These are phyloP conservation scores for Mortierella alpina DNA, from an alignment of 192 early-diverging fungal species.

Conservation along the genomic window DNA sequence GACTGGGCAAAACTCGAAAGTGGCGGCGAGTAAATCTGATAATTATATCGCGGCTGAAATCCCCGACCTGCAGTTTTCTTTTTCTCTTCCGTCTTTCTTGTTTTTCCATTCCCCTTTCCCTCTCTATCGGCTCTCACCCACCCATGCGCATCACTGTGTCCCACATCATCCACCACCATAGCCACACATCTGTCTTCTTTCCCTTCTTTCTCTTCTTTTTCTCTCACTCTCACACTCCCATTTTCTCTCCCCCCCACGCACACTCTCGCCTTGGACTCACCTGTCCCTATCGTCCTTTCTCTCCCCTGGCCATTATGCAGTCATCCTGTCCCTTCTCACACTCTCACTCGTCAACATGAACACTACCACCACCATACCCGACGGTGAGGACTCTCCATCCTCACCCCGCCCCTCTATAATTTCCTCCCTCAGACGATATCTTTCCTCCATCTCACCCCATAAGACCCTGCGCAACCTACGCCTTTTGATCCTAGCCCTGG, in stretches of 20 bases:
- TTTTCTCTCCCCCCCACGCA: background rate
- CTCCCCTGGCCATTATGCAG: background rate
- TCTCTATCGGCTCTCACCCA: too few species aligned
- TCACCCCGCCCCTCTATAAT: background rate
- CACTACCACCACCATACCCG: background rate
- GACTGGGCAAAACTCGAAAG: too few species aligned
- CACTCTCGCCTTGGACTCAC: background rate
- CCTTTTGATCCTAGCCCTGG: conserved; percentile 17
- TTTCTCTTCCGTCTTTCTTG: too few species aligned
- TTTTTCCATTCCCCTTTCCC: too few species aligned
- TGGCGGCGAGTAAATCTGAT: too few species aligned
- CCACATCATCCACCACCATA: too few species aligned
- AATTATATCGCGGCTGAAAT: too few species aligned
- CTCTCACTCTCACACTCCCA: background rate
- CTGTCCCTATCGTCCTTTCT: background rate
- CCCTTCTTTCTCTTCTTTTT: too few species aligned
- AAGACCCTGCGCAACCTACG: conserved; percentile 17
- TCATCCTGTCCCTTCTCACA: background rate
- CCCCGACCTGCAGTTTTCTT: too few species aligned
- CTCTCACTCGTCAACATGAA: background rate
- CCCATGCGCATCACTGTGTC: too few species aligned
- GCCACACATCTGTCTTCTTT: too few species aligned
- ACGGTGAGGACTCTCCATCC: background rate
- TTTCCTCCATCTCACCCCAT: background rate
- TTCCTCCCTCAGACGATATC: background rate